phyloP scores from a whole-genome alignment of 2,329 filamentous ascomycete species.

The Trematosphaeria pertusa region DNA sequence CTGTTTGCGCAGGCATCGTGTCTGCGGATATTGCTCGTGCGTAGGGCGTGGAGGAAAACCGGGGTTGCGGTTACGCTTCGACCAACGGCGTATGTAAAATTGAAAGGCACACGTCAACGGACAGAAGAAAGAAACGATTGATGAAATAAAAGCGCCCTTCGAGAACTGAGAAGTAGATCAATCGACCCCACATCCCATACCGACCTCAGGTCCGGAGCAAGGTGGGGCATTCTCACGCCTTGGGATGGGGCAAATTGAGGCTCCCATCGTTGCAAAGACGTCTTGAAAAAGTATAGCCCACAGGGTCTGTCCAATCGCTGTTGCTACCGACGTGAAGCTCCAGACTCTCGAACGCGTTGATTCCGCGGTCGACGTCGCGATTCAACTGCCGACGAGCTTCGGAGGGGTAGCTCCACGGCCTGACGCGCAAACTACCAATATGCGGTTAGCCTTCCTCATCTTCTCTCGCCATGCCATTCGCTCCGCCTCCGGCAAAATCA shows the following conservation, averaged over 20 bases:
- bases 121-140: neutral
- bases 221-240: constrained; percentile 8
- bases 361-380: constrained; percentile 11
- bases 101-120: too few species aligned
- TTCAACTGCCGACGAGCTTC: constrained; percentile 34
- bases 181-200: constrained; percentile 16
- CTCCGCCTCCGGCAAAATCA: constrained; percentile 10
- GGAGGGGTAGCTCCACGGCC: constrained; percentile 29
- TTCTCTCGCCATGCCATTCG: constrained; percentile 14
- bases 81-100: neutral
- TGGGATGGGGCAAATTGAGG: constrained; percentile 1
- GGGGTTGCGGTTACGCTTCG: neutral
- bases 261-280: neutral
- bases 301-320: constrained; percentile 30
- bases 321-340: constrained; percentile 12
- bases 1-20: constrained; percentile 32
- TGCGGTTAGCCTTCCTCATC: neutral
- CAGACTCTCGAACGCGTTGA: constrained; percentile 6
- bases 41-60: neutral
- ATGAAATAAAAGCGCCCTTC: neutral
- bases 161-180: neutral
- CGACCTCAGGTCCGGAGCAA: constrained; percentile 1
- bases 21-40: neutral
- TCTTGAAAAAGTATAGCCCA: too few species aligned
- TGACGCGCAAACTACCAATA: neutral